phyloP scores from a whole-genome alignment of 805 yeast genomes.

The Yarrowia divulgata region DNA sequence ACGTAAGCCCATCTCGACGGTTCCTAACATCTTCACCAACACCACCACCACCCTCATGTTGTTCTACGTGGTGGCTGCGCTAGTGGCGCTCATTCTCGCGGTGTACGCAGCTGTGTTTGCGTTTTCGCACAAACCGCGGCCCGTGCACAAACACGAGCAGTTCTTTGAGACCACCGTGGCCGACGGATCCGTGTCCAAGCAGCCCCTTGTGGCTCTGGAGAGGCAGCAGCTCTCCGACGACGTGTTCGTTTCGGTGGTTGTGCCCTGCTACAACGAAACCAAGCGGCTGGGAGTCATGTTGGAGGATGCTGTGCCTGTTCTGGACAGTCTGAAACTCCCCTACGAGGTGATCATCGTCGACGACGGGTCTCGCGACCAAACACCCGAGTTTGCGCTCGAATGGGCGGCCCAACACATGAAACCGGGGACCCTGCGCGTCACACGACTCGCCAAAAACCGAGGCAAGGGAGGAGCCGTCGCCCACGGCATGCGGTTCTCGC shows the following conservation, averaged over 20 bases:
- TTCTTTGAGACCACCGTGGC: slow-evolving; percentile 11
- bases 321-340: slow-evolving; percentile 52
- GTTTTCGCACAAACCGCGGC: slow-evolving; percentile 29
- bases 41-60: neutral
- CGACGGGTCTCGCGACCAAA: slow-evolving; percentile 88
- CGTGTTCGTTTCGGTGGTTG: slow-evolving; percentile 74
- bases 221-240: slow-evolving; percentile 9
- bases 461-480: slow-evolving; percentile 98
- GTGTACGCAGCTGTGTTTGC: slow-evolving; percentile 29
- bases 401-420: slow-evolving; percentile 59
- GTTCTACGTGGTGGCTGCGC: slow-evolving; percentile 31
- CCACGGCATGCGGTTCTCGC: slow-evolving; percentile 80
- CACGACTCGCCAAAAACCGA: slow-evolving; percentile 74
- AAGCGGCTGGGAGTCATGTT: slow-evolving; percentile 62
- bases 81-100: slow-evolving; percentile 17
- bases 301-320: slow-evolving; percentile 55
- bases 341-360: slow-evolving; percentile 89
- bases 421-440: slow-evolving; percentile 72
- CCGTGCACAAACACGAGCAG: slow-evolving; percentile 29
- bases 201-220: slow-evolving; percentile 27
- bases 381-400: slow-evolving; percentile 73
- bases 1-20: neutral
- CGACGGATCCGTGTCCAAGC: slow-evolving; percentile 13
- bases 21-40: neutral
- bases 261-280: slow-evolving; percentile 94